Base-by-base conservation (phyloP, 495 filamentous ascomycete species). In the Hyaloscypha finlandica region DNA sequence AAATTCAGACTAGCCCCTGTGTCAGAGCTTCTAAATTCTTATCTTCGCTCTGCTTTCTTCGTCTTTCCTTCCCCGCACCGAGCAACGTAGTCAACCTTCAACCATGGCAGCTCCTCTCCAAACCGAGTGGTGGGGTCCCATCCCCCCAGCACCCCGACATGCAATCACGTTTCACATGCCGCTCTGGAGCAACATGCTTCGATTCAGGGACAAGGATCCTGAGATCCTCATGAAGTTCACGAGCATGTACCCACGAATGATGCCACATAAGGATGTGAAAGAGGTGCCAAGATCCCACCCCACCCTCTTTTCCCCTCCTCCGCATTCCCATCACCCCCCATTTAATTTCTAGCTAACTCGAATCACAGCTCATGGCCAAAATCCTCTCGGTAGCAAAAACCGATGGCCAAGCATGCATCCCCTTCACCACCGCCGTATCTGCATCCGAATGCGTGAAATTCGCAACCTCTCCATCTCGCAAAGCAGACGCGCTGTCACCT, bases 201-300 rank as follows among this genome's bases (percentile, higher is more conserved):
- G 51, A 3, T 70, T 81, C 25, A 73, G 76, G 31, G 67, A 76
- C 4, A 73, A 76, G 29, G 80, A 83, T 45, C 37, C 54, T 0
- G 57, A 66, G 0, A 11, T 81, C 16, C n/a, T 80, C 8, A 33
- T 16, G 16, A 11, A 31, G 16, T 59, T 83, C 0, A 73, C 68
- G 32, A 76, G 74, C 54, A 68, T 82, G 55, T 84, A 83, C 69
- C 81, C 81, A 5, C 70, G 80, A 2, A 81, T 84, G 70, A 64
- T 68, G 0, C 74, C 77, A 8, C 78, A 76, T 48, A 59, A 67
- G 19, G 62, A 76, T 54, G 70, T 77, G 37, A 63, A 69, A 52
- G 48, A 65, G 20, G 73, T 74, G 35, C 25, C 25, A 25, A 25
- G 25, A 25, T 25, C 2, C 25, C 25, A 25, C 25, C 25, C 1